phyloP scores from a whole-genome alignment of 768 basidiomycete genomes.

The Tephrocybe sp. region DNA sequence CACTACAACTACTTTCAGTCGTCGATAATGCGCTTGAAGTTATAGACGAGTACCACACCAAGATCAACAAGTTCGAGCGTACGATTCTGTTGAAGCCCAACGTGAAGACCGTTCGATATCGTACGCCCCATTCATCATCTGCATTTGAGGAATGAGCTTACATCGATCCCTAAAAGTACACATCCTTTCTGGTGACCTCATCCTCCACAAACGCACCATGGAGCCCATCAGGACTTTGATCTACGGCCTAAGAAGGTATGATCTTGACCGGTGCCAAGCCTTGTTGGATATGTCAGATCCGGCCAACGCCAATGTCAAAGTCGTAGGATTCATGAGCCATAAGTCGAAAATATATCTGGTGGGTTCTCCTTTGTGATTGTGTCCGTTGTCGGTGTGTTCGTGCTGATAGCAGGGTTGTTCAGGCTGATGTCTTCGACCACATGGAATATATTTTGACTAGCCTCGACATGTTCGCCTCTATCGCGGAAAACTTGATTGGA shows the following conservation, averaged over 20 bases:
- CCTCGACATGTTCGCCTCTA: slow-evolving; percentile 71
- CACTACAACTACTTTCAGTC: slow-evolving; percentile 44
- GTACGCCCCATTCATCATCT: slow-evolving; percentile 36
- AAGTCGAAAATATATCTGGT: slow-evolving; percentile 71
- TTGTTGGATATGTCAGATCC: slow-evolving; percentile 47
- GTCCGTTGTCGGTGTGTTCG: background rate
- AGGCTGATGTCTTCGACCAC: slow-evolving; percentile 78
- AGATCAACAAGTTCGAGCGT: slow-evolving; percentile 61
- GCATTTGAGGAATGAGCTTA: too few species aligned
- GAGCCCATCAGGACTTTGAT: slow-evolving; percentile 71
- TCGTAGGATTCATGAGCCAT: slow-evolving; percentile 65
- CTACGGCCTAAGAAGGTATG: slow-evolving; percentile 68
- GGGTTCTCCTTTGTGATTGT: slow-evolving; percentile 15
- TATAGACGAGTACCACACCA: slow-evolving; percentile 65
- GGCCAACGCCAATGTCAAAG: slow-evolving; percentile 33
- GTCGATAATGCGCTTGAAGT: slow-evolving; percentile 71
- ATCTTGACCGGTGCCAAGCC: slow-evolving; percentile 65
- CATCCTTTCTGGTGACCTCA: slow-evolving; percentile 73
- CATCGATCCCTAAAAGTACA: slow-evolving; percentile 59
- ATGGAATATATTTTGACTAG: slow-evolving; percentile 70
- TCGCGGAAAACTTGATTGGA: slow-evolving; percentile 70
- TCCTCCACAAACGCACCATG: slow-evolving; percentile 70
- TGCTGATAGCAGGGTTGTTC: background rate
- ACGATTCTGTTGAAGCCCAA: slow-evolving; percentile 58
- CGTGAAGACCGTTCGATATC: slow-evolving; percentile 57